Evolutionary conservation across 768 basidiomycete genomes (phyloP).

Genomic region (Lentinus brumalis): DNA sequence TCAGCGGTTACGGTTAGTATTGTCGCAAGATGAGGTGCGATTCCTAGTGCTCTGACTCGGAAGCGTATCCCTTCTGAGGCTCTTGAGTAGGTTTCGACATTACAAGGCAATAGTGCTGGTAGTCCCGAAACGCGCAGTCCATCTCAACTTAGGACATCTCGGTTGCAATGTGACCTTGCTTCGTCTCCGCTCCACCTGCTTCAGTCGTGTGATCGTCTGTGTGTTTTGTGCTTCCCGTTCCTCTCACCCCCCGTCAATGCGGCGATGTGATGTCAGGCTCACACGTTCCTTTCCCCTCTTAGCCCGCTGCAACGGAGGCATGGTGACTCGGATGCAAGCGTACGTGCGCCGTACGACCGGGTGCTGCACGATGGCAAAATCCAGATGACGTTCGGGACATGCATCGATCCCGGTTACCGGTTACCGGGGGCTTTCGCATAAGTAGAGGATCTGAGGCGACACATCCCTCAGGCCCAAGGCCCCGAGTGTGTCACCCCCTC

Average conservation of each 20-base stretch:
- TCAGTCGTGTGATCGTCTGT: slow-evolving; percentile 15
- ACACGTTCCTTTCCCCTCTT: neutral
- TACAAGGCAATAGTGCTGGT: no score
- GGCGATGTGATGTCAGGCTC: neutral
- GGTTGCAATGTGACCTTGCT: slow-evolving; percentile 14
- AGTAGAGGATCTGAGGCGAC: neutral
- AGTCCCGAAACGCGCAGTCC: no score
- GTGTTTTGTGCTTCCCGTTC: neutral
- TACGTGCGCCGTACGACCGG: neutral
- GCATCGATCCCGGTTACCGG: neutral
- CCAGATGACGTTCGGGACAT: neutral
- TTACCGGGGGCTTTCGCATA: neutral
- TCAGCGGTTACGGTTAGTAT: no score
- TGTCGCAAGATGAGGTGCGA: no score
- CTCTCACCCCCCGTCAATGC: neutral
- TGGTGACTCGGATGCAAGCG: neutral
- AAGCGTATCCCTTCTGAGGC: no score
- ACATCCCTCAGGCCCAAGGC: neutral
- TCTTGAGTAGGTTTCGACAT: no score
- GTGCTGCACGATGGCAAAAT: neutral
- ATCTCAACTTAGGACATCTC: neutral
- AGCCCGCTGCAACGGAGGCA: neutral
- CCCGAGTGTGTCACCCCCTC: neutral
- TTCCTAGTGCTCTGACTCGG: no score
- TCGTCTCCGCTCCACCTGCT: slow-evolving; percentile 8